A percentile compares a stretch with the other conserved stretches of the same genome.
Conservation (phyloP, 371 early-diverging fungal genomes). For the Choanephora cucurbitarum region DNA sequence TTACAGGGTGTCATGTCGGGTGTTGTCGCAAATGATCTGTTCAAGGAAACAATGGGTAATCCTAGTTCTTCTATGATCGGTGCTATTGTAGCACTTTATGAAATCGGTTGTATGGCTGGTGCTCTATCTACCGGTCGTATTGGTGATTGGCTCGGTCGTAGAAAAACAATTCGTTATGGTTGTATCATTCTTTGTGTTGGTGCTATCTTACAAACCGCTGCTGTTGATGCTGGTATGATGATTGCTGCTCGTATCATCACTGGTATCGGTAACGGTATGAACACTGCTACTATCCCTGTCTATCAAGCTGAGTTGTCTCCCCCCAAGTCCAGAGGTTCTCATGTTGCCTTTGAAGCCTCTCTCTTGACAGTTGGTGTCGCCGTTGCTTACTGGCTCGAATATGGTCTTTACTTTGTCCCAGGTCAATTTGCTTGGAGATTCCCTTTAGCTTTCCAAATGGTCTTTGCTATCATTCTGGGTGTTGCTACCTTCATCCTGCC, state of each 20-base stretch:
- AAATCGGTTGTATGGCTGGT: conserved; percentile 44
- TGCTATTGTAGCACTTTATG: conserved; percentile 35
- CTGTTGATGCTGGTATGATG: conserved; percentile 31
- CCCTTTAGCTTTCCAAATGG: conserved; percentile 39
- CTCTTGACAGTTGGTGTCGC: conserved; percentile 41
- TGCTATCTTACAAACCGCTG: conserved; percentile 41
- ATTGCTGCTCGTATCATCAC: conserved; percentile 40
- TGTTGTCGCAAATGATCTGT: conserved; percentile 38
- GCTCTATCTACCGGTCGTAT: conserved; percentile 45
- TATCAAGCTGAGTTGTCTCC: conserved; percentile 71
- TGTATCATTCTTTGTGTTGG: conserved; percentile 41
- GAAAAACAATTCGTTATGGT: conserved; percentile 38
- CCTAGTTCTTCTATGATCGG: conserved; percentile 27
- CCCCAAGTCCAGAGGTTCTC: conserved; percentile 54
- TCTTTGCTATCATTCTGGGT: conserved; percentile 28
- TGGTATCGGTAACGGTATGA: conserved; percentile 51
- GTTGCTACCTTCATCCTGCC: conserved; percentile 31
- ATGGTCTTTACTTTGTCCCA: conserved; percentile 42
- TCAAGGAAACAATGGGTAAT: conserved; percentile 38
- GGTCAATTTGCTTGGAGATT: conserved; percentile 45
- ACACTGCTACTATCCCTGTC: conserved; percentile 40
- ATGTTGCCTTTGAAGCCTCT: conserved; percentile 42
- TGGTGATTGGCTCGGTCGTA: conserved; percentile 43
- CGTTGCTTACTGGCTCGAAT: conserved; percentile 47
- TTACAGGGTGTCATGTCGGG: conserved; percentile 51